These are phyloP conservation scores for Ruellia speciosa DNA, from an alignment of 305 asterid species.

Conservation along the genomic window DNA sequence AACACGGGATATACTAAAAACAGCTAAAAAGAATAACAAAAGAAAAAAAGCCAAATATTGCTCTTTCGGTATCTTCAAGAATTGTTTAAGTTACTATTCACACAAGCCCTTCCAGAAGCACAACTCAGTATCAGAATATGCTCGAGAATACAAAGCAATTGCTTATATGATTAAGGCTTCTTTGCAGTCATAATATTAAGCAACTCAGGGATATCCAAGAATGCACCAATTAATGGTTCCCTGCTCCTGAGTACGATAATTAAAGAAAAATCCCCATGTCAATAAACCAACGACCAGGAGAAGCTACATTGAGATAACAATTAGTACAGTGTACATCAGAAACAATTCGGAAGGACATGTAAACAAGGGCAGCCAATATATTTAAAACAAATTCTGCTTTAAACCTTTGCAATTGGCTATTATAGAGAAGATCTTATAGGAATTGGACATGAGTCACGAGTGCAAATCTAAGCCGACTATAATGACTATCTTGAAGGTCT, in stretches of 20 bases:
- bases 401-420: constrained; percentile 2
- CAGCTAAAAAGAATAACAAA: constrained; percentile 4
- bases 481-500: background rate
- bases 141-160: constrained; percentile 30
- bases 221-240: constrained; percentile 45
- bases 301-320: constrained; percentile 14
- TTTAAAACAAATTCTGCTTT: background rate
- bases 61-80: constrained; percentile 15
- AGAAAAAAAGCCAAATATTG: background rate
- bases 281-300: constrained; percentile 28
- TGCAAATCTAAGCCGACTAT: background rate
- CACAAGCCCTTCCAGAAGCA: constrained; percentile 26
- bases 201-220: constrained; percentile 47
- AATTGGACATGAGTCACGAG: too few species aligned
- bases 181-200: constrained; percentile 38
- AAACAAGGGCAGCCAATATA: constrained; percentile 12
- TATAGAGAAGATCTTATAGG: constrained; percentile 1
- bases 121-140: constrained; percentile 23
- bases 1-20: constrained; percentile 20
- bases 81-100: constrained; percentile 20
- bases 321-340: background rate
- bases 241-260: constrained; percentile 60
- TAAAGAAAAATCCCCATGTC: constrained; percentile 38
- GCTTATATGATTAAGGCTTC: constrained; percentile 39
- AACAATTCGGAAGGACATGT: background rate